Base-by-base conservation (phyloP, 257 asterid species). In the Fraxinus pennsylvanica region DNA sequence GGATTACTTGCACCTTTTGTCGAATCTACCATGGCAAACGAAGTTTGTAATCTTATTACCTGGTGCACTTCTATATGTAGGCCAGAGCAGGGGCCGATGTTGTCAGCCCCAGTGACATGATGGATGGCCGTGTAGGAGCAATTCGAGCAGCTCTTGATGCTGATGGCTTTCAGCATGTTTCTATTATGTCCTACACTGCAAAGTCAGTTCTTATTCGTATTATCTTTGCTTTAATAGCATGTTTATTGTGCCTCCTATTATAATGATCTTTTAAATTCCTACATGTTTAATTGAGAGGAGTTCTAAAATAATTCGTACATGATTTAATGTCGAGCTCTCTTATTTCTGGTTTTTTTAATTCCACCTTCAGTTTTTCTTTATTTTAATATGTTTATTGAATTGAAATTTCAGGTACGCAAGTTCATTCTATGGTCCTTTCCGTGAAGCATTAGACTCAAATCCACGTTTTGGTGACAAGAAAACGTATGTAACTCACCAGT, bases 31-130 rank as follows among this genome's bases (percentile, higher is more conserved):
- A 22, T 27, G n/a, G 59, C 67, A 30, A 63, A 68, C 13, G 52
- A 68, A 73, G 68, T 74, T 71, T 3, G 35, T 78, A 30, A 69
- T 54, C 33, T 54, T 41, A 36, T 84, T 67, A 32, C 73, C 35
- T 74, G 25, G 30, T 75, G 29, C 32, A 74, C 33, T 68, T 83
- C 8, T 47, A 19, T 78, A 72, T 69, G 74, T 81, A 95, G 98
- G 99, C 99, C 66, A 85, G 90, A 88, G 98, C 99, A 78, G 98
- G 99, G 71, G 99, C 98, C n/a, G 99, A 95, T 89, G 97, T 95
- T 32, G 89, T 95, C 35, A 93, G 98, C 81, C 98, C 99, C 2
- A 95, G 99, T 88, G 99, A 95, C 84, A 95, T 93, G 99, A 95
- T 95, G 99, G 99, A 95, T 65, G 99, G 99, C 66, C 99, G 97